phyloP scores from a whole-genome alignment of 73 alveolate species.

The Stentor coeruleus region DNA sequence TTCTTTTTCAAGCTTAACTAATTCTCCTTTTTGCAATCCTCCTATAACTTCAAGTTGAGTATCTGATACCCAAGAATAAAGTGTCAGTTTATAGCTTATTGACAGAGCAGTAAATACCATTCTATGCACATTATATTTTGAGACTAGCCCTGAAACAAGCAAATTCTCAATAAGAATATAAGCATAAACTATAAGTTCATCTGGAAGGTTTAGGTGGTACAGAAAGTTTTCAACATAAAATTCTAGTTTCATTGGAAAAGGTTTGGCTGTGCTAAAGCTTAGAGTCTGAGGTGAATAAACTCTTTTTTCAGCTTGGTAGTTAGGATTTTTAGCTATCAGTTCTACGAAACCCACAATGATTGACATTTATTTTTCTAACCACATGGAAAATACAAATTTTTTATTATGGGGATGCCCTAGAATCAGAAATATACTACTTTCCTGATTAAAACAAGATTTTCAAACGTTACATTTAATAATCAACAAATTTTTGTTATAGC shows the following conservation, averaged over 20 bases:
- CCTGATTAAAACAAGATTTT: no score
- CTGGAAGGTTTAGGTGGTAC: not conserved
- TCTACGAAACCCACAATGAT: not conserved
- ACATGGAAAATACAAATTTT: no score
- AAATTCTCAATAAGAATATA: not conserved
- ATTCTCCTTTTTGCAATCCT: not conserved
- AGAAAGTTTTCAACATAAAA: not conserved
- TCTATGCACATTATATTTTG: not conserved
- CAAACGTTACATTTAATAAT: no score
- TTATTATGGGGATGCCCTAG: no score
- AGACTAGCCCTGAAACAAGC: not conserved
- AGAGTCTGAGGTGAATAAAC: not conserved
- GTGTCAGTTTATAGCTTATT: no score
- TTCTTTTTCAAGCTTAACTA: not conserved
- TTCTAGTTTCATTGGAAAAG: not conserved
- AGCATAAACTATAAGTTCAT: not conserved
- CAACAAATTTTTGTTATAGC: no score
- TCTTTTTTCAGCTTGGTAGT: not conserved
- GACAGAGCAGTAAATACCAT: not conserved
- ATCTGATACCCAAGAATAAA: not conserved
- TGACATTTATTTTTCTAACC: constrained; percentile 15
- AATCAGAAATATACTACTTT: no score
- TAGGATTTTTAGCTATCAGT: not conserved
- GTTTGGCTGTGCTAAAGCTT: not conserved
- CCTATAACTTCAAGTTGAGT: not conserved